Conservation (phyloP, 768 basidiomycete genomes). For the Pisolithus sp. region DNA sequence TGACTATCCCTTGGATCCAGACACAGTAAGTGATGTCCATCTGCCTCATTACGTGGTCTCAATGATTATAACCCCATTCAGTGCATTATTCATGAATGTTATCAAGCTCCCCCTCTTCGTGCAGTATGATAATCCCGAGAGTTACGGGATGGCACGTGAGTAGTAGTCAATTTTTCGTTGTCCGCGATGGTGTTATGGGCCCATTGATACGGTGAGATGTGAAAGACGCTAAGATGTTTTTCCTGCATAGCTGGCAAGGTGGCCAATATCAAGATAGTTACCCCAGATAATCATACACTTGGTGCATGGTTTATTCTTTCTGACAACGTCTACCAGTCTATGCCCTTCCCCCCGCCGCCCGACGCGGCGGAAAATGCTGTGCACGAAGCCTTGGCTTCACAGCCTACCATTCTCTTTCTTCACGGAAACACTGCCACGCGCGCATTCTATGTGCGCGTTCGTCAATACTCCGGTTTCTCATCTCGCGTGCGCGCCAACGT, state of each 20-base stretch:
- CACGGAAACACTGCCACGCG: slow-evolving; percentile 89
- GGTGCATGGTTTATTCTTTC: slow-evolving; percentile 86
- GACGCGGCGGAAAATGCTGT: slow-evolving; percentile 38
- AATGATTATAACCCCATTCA: slow-evolving; percentile 14
- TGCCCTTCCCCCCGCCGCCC: slow-evolving; percentile 34
- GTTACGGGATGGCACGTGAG: slow-evolving; percentile 77
- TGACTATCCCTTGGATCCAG: slow-evolving; percentile 62
- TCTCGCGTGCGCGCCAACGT: slow-evolving; percentile 68
- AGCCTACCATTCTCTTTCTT: slow-evolving; percentile 83
- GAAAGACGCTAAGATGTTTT: neutral
- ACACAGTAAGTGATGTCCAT: slow-evolving; percentile 45
- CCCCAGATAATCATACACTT: slow-evolving; percentile 69
- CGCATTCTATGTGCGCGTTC: slow-evolving; percentile 59
- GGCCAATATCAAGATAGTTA: slow-evolving; percentile 60
- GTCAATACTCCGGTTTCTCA: slow-evolving; percentile 59
- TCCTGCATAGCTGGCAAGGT: slow-evolving; percentile 62
- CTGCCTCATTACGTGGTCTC: slow-evolving; percentile 9
- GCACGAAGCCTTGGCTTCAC: slow-evolving; percentile 43
- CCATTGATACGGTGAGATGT: neutral
- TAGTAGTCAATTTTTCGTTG: slow-evolving; percentile 3
- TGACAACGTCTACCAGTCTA: slow-evolving; percentile 52
- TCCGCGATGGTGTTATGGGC: neutral
- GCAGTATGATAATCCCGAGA: slow-evolving; percentile 63
- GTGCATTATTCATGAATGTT: slow-evolving; percentile 60
- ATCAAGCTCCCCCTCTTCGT: slow-evolving; percentile 57